Base-by-base conservation (phyloP, 495 filamentous ascomycete species). In the Neurospora sp. region DNA sequence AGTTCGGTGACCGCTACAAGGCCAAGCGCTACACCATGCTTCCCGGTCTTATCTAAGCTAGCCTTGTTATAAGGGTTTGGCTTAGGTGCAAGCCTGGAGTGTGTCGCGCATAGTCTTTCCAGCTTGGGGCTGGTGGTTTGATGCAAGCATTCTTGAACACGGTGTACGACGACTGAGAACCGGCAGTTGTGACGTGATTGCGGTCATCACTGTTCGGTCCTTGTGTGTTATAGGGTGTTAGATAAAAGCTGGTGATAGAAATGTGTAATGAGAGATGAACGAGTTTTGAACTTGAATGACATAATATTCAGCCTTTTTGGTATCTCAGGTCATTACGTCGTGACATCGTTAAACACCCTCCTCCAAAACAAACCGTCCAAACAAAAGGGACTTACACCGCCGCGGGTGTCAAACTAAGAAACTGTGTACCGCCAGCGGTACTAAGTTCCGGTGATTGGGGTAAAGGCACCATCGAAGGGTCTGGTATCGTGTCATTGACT, bases 1-100 rank as follows among this genome's bases (percentile, higher is more conserved):
- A 97, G 80, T 97, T 98, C 81, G 91, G 91, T 66, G 90, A 92
- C 75, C 91, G 89, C 81, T 99, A 99, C 82, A 92, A 92, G 89
- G 91, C 89, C 85, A 98, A 98, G 91, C 88, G 88, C 74, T 92
- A 84, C 78, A 86, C 86, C 72, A 91, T 99, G 82, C 75, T 98
- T 31, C 94, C 96, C 27, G 91, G 91, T 23, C 77, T 89, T 40
- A 82, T 86, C 74, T 86, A 74, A 78, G 54, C 35, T 37, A 54
- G 35, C 14, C 41, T n/a, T 10, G 20, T 20, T n/a, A 18, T 16
- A 9, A 39, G 18, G 6, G 7, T 48, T 69, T 39, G 54, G 54
- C 23, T 66, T 66, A 27, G 12, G 54, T 35, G 27, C 11, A 37
- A 35, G 37, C 70, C 8, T 42, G 20, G 41, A 37, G 18, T 40